Evolutionary conservation across 176 grass and related monocot species (phyloP).

Genomic region (Urochloa ruziziensis): DNA sequence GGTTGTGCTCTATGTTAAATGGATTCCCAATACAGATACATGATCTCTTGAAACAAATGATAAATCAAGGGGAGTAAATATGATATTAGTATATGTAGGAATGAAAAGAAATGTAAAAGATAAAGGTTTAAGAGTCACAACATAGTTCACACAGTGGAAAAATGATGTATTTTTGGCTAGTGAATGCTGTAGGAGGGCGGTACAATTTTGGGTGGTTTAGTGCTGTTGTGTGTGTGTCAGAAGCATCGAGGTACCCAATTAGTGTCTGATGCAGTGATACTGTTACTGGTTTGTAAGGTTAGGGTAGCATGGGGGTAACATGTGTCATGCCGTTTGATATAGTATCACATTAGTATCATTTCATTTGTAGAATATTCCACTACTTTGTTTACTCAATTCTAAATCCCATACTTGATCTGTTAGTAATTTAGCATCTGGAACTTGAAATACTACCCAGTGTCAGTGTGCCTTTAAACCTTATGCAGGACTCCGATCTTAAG

Average conservation of each 20-base stretch:
- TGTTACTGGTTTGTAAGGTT: background rate
- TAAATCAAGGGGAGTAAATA: background rate
- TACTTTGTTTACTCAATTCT: too few species aligned
- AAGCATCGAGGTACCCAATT: background rate
- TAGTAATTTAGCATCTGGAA: background rate
- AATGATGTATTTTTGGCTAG: background rate
- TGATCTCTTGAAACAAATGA: background rate
- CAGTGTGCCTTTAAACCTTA: background rate
- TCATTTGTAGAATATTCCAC: background rate
- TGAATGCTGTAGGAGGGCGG: background rate
- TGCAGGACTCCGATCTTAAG: background rate
- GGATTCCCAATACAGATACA: background rate
- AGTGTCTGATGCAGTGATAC: background rate
- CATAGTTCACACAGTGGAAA: background rate
- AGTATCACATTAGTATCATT: background rate
- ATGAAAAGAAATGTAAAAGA: background rate
- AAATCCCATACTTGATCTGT: too few species aligned
- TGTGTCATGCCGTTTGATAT: background rate
- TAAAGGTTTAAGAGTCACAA: background rate
- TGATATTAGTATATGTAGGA: background rate
- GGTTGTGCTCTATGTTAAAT: background rate
- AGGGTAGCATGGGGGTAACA: background rate
- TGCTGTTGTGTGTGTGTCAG: background rate
- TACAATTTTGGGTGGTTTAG: background rate
- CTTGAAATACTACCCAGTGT: background rate